Evolutionary conservation across 306 rosid species (phyloP), one percentile per base, ranked within the genome.

Genomic region (Malus orientalis): DNA sequence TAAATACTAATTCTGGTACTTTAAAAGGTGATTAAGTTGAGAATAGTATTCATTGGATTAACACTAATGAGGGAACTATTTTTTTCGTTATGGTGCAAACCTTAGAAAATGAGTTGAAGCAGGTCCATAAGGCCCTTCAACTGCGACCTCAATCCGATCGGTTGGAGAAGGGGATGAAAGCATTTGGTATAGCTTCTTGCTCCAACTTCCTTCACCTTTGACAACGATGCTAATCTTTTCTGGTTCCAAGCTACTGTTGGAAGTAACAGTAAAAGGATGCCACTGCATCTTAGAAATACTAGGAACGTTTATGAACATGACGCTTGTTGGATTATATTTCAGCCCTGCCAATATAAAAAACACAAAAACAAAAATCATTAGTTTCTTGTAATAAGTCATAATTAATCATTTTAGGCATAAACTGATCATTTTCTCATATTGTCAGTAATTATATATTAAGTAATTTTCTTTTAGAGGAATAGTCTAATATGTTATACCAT

Each of bases 251-350:
- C 85, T 89, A 69, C 91, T 79, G 33, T 79, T 89, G 2, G 98
- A 91, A 85, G 88, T 86, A 14, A 91, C 19, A 1, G 96, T 90
- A 75, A 90, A 94, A 23, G 98, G 98, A 83, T 94, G 97, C 97
- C 97, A 94, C 55, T 94, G 98, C n/a, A 94, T 70, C 80, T 89
- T 89, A 59, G 98, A 90, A 76, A 91, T 83, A 70, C 82, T 84
- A 12, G 97, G 98, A 44, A 89, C 74, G 67, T 91, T 94, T 55
- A 94, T 78, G 78, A 91, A 91, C 84, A 89, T 77, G 5, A 83
- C 71, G 86, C 97, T 92, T 13, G 91, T 89, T 10, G 97, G 91
- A 61, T 77, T 86, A 36, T 87, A 94, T 36, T 81, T 87, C 86
- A 93, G 82, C 10, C 82, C 98, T 93, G 20, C 8, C 42, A 27